These are phyloP conservation scores for Raffaelea deltoideospora DNA, from an alignment of 2,329 filamentous ascomycete species.

Conservation along the genomic window DNA sequence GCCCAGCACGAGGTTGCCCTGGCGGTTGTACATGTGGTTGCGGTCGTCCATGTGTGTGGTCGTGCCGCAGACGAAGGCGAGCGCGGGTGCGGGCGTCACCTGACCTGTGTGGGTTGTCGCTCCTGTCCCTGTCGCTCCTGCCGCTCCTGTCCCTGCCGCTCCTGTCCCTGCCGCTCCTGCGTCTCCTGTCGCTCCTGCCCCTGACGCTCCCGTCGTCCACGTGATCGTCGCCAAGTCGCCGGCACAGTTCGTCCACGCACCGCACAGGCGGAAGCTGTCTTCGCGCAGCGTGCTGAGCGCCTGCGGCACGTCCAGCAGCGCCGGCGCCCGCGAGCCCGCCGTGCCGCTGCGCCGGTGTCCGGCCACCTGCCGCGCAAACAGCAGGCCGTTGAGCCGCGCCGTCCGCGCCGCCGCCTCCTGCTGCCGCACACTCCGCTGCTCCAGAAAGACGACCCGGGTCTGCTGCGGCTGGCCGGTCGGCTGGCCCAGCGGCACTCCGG, in stretches of 20 bases:
- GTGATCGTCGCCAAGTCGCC: constrained; percentile 44
- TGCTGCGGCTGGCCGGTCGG: no score
- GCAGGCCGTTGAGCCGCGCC: constrained; percentile 22
- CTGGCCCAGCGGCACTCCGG: constrained; percentile 7
- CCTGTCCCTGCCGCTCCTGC: no score
- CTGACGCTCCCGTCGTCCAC: constrained; percentile 44
- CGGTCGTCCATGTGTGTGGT: constrained; percentile 46
- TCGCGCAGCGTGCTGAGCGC: constrained; percentile 30
- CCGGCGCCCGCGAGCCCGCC: constrained; percentile 19
- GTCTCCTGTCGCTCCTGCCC: no score
- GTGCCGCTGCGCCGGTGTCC: constrained; percentile 19
- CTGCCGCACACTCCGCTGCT: not conserved
- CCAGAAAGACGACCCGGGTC: constrained; percentile 16
- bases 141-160: no score
- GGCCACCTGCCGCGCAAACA: constrained; percentile 32
- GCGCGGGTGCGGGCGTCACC: no score
- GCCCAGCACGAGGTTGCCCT: constrained; percentile 44
- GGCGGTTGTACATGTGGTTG: constrained; percentile 52
- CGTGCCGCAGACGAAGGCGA: constrained; percentile 44
- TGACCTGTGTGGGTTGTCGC: no score
- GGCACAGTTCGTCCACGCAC: constrained; percentile 45
- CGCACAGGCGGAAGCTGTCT: constrained; percentile 32
- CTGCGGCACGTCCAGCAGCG: constrained; percentile 28
- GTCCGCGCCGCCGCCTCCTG: constrained; percentile 14
- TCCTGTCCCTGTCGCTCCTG: no score